These are phyloP conservation scores for Elsinoe ampelina DNA, from an alignment of 2,329 filamentous ascomycete genomes.

Conservation along the genomic window DNA sequence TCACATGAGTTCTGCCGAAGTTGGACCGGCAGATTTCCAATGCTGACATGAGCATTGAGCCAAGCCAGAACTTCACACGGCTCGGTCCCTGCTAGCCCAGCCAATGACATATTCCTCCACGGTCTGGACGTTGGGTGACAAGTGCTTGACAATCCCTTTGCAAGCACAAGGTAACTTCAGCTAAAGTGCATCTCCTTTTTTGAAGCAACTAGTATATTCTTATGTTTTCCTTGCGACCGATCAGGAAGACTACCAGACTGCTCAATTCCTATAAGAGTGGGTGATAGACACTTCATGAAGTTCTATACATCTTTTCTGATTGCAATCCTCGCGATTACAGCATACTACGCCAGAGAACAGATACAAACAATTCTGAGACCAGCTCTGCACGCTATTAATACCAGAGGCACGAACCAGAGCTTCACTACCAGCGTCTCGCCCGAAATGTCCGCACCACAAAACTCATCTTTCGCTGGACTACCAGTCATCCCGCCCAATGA, in stretches of 20 bases:
- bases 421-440: conserved; percentile 23
- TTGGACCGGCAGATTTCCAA: neutral
- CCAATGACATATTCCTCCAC: neutral
- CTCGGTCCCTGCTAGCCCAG: neutral
- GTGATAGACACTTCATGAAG: conserved; percentile 4
- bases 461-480: conserved; percentile 36
- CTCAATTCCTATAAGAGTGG: conserved; percentile 8
- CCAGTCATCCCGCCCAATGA: conserved; percentile 39
- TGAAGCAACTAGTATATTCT: conserved; percentile 3
- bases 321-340: conserved; percentile 15
- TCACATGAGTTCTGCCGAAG: neutral
- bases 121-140: neutral
- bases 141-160: conserved; percentile 5
- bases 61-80: neutral
- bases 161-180: conserved; percentile 2
- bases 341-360: conserved; percentile 23
- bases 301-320: conserved; percentile 8
- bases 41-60: neutral
- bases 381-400: conserved; percentile 19
- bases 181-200: neutral
- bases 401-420: conserved; percentile 21
- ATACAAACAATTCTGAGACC: conserved; percentile 26
- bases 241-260: neutral
- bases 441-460: conserved; percentile 21
- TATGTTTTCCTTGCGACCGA: neutral